Conservation (phyloP, 331 rosid genomes). For the Pyrus hybrid region DNA sequence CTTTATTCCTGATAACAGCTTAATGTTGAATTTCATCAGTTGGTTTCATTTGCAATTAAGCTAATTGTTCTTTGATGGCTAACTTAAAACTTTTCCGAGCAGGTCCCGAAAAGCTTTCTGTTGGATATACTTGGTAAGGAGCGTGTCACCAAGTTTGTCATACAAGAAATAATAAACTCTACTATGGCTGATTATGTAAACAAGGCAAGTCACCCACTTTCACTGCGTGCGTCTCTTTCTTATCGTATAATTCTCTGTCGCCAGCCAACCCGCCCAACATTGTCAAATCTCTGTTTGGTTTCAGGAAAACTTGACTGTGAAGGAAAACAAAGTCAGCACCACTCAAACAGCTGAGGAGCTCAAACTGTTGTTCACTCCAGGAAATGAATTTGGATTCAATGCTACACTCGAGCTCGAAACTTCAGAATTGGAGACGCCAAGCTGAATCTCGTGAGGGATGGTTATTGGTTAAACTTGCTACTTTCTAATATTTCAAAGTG, state of each 20-base stretch:
- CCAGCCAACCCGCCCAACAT: not conserved
- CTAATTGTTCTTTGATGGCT: not conserved
- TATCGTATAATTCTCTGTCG: not conserved
- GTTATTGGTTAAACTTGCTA: not conserved
- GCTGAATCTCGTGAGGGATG: not conserved
- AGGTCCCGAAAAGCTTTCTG: constrained; percentile 78
- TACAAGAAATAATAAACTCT: constrained; percentile 75
- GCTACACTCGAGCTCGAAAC: constrained; percentile 51
- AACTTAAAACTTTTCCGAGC: not conserved
- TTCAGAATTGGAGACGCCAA: constrained; percentile 20
- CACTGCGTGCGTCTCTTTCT: not conserved
- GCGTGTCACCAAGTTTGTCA: constrained; percentile 60
- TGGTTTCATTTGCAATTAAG: not conserved
- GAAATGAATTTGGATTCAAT: constrained; percentile 60
- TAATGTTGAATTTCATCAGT: not conserved
- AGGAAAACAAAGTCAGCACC: constrained; percentile 66
- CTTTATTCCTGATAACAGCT: not conserved
- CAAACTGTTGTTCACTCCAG: constrained; percentile 44
- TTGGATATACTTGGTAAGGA: constrained; percentile 65
- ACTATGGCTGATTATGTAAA: constrained; percentile 61
- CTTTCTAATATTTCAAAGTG: too few species aligned
- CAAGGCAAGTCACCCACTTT: constrained; percentile 37
- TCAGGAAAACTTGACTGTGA: constrained; percentile 73
- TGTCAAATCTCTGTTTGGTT: not conserved
- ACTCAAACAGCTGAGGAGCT: constrained; percentile 60